A percentile compares a stretch with the other conserved stretches of the same genome.
Conservation (phyloP, 2,329 filamentous ascomycete species). For the Plenodomus biglobosus region DNA sequence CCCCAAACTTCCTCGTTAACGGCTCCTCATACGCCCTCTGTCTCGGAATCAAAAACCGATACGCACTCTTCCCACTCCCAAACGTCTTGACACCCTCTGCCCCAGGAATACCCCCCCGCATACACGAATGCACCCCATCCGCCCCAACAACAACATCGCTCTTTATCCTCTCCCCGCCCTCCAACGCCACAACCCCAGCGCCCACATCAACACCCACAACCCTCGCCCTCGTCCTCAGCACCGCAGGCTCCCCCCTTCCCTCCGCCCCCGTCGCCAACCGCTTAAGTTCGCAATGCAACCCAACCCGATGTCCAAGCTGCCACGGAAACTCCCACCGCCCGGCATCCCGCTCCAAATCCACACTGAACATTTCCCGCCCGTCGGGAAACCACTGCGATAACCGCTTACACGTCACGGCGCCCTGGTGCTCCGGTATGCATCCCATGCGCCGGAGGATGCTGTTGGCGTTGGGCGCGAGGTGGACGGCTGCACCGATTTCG, state of each 20-base stretch:
- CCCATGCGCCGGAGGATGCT: slow-evolving; percentile 55
- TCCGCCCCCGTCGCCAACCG: slow-evolving; percentile 45
- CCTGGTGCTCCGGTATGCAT: slow-evolving; percentile 45
- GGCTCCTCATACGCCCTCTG: slow-evolving; percentile 48
- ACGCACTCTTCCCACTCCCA: slow-evolving; percentile 58
- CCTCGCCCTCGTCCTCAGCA: slow-evolving; percentile 47
- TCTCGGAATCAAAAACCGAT: slow-evolving; percentile 57
- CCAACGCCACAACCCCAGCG: slow-evolving; percentile 20
- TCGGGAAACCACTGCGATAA: slow-evolving; percentile 44
- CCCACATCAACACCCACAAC: slow-evolving; percentile 50
- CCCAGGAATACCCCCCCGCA: slow-evolving; percentile 22
- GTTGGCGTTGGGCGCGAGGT: slow-evolving; percentile 63
- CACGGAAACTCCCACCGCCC: slow-evolving; percentile 56
- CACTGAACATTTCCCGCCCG: slow-evolving; percentile 42
- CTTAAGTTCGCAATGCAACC: slow-evolving; percentile 57
- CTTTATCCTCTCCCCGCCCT: slow-evolving; percentile 47
- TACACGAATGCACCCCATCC: slow-evolving; percentile 56
- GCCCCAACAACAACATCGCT: slow-evolving; percentile 58
- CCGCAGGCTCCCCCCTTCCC: slow-evolving; percentile 41
- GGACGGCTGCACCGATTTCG: slow-evolving; percentile 64
- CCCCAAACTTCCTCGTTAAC: slow-evolving; percentile 43
- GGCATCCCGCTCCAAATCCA: slow-evolving; percentile 43
- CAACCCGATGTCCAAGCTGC: slow-evolving; percentile 57
- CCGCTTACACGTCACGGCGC: slow-evolving; percentile 35
- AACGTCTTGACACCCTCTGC: slow-evolving; percentile 43